A percentile compares a stretch with the other conserved stretches of the same genome.
These are phyloP conservation scores for Sclerospora graminicola DNA, from an alignment of 352 stramenopile species.

Conservation along the genomic window DNA sequence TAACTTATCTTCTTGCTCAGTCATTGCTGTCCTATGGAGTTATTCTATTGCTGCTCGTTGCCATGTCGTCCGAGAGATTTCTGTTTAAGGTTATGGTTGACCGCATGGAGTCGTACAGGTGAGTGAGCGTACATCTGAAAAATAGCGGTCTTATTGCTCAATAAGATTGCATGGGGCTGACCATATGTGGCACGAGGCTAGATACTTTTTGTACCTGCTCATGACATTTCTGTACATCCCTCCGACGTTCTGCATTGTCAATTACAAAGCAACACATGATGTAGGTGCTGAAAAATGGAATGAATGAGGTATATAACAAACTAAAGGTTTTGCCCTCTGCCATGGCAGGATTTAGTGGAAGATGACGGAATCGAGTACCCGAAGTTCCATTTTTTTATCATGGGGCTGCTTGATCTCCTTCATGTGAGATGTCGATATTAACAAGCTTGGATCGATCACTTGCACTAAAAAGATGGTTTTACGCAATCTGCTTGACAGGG, in stretches of 20 bases:
- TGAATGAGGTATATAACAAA: not conserved
- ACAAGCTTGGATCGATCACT: not conserved
- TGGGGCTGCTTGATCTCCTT: constrained; percentile 73
- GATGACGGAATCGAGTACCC: constrained; percentile 80
- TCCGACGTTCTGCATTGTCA: constrained; percentile 78
- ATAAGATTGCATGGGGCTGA: not conserved
- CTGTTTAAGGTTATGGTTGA: constrained; percentile 86
- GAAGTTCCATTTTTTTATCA: constrained; percentile 82
- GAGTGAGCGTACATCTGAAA: not conserved
- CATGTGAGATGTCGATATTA: constrained; percentile 34
- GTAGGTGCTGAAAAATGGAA: constrained; percentile 18
- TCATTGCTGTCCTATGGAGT: constrained; percentile 66
- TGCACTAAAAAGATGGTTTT: not conserved
- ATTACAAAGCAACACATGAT: constrained; percentile 71
- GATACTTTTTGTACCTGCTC: constrained; percentile 82
- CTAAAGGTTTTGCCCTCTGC: constrained; percentile 2
- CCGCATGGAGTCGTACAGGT: constrained; percentile 85
- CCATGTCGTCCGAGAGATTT: constrained; percentile 76
- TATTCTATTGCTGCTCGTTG: constrained; percentile 60
- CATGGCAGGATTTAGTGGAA: constrained; percentile 67
- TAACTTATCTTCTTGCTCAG: constrained; percentile 25
- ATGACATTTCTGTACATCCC: constrained; percentile 86
- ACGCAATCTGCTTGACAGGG: constrained; percentile 25
- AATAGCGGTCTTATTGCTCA: not conserved
- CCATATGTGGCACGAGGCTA: constrained; percentile 7